Conservation (phyloP, 164 flowering plant genomes). For the Vitis cinerea region DNA sequence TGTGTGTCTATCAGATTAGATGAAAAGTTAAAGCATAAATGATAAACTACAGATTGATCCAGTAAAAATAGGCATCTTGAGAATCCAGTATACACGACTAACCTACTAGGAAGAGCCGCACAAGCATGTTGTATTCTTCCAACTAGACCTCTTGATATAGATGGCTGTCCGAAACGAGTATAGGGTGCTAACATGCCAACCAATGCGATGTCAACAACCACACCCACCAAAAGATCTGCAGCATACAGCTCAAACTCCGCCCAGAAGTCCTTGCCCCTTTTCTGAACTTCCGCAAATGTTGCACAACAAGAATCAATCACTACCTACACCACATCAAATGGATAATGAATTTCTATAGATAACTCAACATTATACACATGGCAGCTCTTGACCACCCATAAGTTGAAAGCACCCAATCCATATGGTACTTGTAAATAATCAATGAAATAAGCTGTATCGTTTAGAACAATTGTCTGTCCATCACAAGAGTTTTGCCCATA, state of each 20-base stretch:
- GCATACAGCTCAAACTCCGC: slow-evolving; percentile 87
- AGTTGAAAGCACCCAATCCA: not conserved
- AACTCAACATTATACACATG: not conserved
- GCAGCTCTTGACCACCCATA: not conserved
- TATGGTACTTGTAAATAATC: not conserved
- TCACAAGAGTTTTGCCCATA: too few relatives aligned
- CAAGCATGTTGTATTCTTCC: slow-evolving; percentile 59
- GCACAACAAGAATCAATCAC: slow-evolving; percentile 97
- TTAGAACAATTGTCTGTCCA: too few relatives aligned
- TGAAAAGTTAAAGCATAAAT: not conserved
- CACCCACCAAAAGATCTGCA: slow-evolving; percentile 87
- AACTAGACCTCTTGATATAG: slow-evolving; percentile 59
- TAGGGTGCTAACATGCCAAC: slow-evolving; percentile 94
- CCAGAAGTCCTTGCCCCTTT: slow-evolving; percentile 97
- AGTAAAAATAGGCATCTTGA: not conserved
- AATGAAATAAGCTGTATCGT: too few relatives aligned
- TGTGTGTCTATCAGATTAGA: too few relatives aligned
- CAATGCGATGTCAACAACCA: slow-evolving; percentile 78
- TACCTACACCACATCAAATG: slow-evolving; percentile 43
- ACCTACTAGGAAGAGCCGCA: slow-evolving; percentile 93
- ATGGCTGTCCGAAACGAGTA: slow-evolving; percentile 74
- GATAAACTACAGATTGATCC: too few relatives aligned
- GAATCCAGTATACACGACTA: not conserved
- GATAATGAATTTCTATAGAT: too few relatives aligned
- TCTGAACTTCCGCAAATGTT: slow-evolving; percentile 91